Evolutionary conservation across 2,329 filamentous ascomycete species (phyloP).

Genomic region (Trichoderma harzianum): DNA sequence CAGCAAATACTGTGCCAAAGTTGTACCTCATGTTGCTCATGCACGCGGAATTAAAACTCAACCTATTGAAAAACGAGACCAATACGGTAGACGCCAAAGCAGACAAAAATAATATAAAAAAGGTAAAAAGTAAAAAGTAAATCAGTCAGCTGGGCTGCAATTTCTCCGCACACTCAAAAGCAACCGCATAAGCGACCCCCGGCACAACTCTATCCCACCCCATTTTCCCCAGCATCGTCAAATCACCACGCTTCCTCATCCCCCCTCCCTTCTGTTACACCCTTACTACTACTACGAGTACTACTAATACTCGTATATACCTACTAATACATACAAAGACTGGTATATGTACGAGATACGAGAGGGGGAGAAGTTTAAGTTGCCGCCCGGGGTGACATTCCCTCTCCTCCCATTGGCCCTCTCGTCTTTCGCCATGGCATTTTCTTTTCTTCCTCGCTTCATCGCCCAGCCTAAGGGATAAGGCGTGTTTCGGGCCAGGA

Average conservation of each 20-base stretch:
- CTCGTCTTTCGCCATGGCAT: neutral
- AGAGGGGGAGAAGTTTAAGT: neutral
- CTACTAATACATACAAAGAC: neutral
- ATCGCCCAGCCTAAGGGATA: neutral
- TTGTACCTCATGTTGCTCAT: neutral
- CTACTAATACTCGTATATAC: neutral
- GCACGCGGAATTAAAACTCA: neutral
- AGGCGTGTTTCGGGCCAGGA: neutral
- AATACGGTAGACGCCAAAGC: neutral
- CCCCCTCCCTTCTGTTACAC: neutral
- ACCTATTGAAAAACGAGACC: neutral
- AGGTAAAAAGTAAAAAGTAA: neutral
- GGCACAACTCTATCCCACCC: neutral
- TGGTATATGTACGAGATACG: neutral
- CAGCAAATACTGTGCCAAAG: neutral
- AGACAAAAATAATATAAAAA: neutral
- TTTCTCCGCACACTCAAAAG: neutral
- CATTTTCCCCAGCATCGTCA: neutral
- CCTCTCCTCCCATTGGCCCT: neutral
- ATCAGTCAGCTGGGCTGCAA: neutral
- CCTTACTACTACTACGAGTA: neutral
- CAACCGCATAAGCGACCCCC: neutral
- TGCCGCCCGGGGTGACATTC: neutral
- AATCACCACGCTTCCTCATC: neutral
- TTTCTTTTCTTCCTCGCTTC: neutral